Percentiles rank a stretch among this genome's conserved stretches.
These are phyloP conservation scores for Tilletia walkeri DNA, from an alignment of 1,284 basidiomycete genomes.

Conservation along the genomic window DNA sequence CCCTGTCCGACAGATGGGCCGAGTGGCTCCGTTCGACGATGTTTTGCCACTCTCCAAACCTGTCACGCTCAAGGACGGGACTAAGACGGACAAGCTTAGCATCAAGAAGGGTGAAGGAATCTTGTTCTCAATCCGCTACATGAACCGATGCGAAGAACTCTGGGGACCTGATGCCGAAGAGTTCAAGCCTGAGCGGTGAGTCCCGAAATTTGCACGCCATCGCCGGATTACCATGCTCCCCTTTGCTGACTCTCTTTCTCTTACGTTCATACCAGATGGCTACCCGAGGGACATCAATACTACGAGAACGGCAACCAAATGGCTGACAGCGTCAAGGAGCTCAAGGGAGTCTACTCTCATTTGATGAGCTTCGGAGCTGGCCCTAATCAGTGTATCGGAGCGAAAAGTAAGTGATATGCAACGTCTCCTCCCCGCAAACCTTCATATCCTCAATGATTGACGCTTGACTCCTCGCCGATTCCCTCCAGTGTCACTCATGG, in stretches of 20 bases:
- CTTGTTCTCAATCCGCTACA: constrained; percentile 40
- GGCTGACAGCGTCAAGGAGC: constrained; percentile 4
- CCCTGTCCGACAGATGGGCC: constrained; percentile 40
- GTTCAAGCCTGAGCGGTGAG: constrained; percentile 46
- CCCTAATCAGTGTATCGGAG: background rate
- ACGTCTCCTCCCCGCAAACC: too few relatives aligned
- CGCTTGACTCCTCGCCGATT: too few relatives aligned
- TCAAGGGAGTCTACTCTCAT: constrained; percentile 2
- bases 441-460: too few relatives aligned
- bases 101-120: constrained; percentile 36
- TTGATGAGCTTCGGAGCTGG: background rate
- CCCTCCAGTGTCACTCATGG: background rate
- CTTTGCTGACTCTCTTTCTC: too few relatives aligned
- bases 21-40: constrained; percentile 30
- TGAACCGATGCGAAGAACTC: constrained; percentile 37
- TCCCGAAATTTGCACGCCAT: background rate
- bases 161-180: constrained; percentile 42
- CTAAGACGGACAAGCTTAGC: constrained; percentile 30
- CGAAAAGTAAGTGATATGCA: too few relatives aligned
- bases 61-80: constrained; percentile 33
- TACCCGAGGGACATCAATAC: background rate
- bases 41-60: constrained; percentile 40
- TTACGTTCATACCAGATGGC: background rate
- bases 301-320: background rate
- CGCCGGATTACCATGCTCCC: too few relatives aligned